Conservation (phyloP, 345 rosid species). For the Limnanthes douglasii region DNA sequence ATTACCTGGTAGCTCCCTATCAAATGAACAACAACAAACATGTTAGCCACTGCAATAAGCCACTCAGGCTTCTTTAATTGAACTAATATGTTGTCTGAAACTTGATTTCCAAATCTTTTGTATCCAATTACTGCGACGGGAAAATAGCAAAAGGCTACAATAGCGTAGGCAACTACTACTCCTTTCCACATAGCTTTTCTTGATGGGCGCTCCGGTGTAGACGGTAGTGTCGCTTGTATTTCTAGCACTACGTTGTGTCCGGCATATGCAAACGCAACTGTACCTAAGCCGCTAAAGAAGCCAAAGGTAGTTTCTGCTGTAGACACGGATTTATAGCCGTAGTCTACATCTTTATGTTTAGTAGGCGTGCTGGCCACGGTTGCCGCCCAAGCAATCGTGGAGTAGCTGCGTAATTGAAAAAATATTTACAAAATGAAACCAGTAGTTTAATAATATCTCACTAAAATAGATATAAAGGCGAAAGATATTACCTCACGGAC, state of each 20-base stretch:
- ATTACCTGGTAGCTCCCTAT: conserved; percentile 77
- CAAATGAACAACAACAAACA: conserved; percentile 67
- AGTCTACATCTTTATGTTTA: conserved; percentile 27
- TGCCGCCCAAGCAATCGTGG: conserved; percentile 68
- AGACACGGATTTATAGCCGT: conserved; percentile 24
- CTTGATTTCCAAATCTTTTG: conserved; percentile 37
- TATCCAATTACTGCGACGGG: conserved; percentile 63
- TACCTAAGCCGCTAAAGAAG: conserved; percentile 53
- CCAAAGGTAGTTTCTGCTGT: conserved; percentile 29
- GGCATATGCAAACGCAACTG: conserved; percentile 65
- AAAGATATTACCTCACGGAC: conserved; percentile 55
- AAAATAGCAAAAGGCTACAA: conserved; percentile 68
- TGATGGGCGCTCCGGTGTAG: conserved; percentile 64
- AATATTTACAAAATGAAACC: too few relatives aligned
- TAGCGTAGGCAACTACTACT: conserved; percentile 45
- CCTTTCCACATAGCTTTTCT: conserved; percentile 72
- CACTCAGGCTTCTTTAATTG: conserved; percentile 46
- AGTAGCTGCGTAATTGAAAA: conserved; percentile 49
- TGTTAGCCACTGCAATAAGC: conserved; percentile 57
- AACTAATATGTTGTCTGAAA: conserved; percentile 40
- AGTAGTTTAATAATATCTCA: too few relatives aligned
- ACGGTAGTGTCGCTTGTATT: conserved; percentile 75
- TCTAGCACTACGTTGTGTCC: conserved; percentile 74
- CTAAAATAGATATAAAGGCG: too few relatives aligned
- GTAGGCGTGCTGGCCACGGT: conserved; percentile 36